phyloP scores from a whole-genome alignment of 441 rosid species.

The Breynia disticha region DNA sequence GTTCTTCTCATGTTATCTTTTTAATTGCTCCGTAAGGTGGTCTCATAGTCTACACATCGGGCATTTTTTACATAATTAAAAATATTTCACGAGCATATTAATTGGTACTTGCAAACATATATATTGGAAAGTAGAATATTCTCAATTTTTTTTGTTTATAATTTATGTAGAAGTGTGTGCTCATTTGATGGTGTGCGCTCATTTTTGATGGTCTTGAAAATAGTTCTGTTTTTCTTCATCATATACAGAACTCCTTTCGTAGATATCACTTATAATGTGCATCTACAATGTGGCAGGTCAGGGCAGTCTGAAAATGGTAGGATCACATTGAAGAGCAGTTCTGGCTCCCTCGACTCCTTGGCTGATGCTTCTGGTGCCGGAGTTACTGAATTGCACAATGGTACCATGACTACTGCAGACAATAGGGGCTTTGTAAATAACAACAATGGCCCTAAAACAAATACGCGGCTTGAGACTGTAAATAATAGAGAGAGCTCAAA shows the following conservation, averaged over 20 bases:
- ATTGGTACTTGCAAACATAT: too few species aligned
- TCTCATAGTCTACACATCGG: too few species aligned
- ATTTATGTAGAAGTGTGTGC: too few species aligned
- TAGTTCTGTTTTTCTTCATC: too few species aligned
- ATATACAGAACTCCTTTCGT: constrained; percentile 25
- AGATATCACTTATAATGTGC: constrained; percentile 23
- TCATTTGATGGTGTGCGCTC: too few species aligned
- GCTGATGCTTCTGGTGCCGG: constrained; percentile 15
- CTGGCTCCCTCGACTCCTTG: constrained; percentile 27
- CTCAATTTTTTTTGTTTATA: too few species aligned
- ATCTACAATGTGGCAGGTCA: constrained; percentile 24
- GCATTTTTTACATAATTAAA: too few species aligned
- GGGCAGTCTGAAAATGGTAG: constrained; percentile 27
- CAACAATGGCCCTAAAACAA: constrained; percentile 17
- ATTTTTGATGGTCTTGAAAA: too few species aligned
- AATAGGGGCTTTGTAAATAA: constrained; percentile 39
- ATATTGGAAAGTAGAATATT: too few species aligned
- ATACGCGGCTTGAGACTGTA: constrained; percentile 38
- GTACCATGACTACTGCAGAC: constrained; percentile 21
- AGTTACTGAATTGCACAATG: constrained; percentile 19
- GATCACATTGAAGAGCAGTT: constrained; percentile 26
- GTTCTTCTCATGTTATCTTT: too few species aligned
- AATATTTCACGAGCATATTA: too few species aligned
- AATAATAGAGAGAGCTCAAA: constrained; percentile 41
- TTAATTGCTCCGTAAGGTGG: too few species aligned